phyloP scores from a whole-genome alignment of 2,329 filamentous ascomycete species.

The Fusarium keratoplasticum region DNA sequence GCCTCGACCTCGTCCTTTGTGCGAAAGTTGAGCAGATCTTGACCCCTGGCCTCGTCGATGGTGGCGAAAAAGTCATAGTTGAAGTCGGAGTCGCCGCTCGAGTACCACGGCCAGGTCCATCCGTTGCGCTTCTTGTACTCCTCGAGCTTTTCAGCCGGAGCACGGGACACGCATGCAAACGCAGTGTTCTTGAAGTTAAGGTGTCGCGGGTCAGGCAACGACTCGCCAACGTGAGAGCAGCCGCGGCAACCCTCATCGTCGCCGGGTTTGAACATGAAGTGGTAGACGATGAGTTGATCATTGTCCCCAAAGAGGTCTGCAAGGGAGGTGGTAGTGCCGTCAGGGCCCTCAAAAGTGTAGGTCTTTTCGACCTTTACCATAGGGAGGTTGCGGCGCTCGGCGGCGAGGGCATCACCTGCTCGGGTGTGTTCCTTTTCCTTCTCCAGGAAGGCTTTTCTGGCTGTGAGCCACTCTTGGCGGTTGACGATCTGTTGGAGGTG shows the following conservation, averaged over 20 bases:
- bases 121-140: conserved; percentile 52
- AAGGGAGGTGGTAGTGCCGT: conserved; percentile 41
- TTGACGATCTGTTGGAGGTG: conserved; percentile 43
- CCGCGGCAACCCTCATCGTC: conserved; percentile 51
- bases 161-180: conserved; percentile 54
- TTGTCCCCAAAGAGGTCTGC: conserved; percentile 49
- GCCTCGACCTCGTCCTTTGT: conserved; percentile 40
- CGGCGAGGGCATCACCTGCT: conserved; percentile 45
- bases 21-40: conserved; percentile 44
- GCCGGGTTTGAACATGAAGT: conserved; percentile 58
- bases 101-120: conserved; percentile 57
- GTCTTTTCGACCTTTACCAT: conserved; percentile 53
- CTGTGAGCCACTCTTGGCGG: conserved; percentile 50
- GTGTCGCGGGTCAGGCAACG: conserved; percentile 53
- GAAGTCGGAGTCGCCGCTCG: conserved; percentile 50
- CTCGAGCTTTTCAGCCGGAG: conserved; percentile 51
- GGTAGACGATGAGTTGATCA: conserved; percentile 56
- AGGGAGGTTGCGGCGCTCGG: conserved; percentile 51
- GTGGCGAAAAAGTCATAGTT: conserved; percentile 56
- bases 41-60: conserved; percentile 43
- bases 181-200: conserved; percentile 52
- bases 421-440: conserved; percentile 51
- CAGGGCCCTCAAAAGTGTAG: conserved; percentile 50
- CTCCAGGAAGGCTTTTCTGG: conserved; percentile 48
- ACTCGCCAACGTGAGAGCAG: conserved; percentile 54